Evolutionary conservation across 179 eudicot species (phyloP).

Genomic region (Spergularia azorica): DNA sequence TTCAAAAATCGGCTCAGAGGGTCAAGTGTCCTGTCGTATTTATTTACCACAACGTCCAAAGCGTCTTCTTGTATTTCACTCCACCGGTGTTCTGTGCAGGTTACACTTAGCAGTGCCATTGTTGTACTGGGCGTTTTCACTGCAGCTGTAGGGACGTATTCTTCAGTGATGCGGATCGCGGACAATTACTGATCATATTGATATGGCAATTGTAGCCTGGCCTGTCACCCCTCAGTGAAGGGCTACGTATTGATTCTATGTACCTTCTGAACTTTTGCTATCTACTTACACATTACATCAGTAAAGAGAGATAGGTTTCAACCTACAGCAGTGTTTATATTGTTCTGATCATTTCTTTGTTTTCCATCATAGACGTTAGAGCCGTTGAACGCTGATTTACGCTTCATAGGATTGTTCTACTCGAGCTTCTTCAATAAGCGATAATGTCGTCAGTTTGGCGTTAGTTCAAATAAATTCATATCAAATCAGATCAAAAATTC

Average conservation of each 20-base stretch:
- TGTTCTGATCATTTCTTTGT: too few species aligned
- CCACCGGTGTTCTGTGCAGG: slow-evolving; percentile 31
- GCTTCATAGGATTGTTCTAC: too few species aligned
- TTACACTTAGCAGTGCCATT: slow-evolving; percentile 42
- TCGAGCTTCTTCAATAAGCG: too few species aligned
- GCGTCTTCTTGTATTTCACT: not conserved
- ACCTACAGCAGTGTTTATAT: too few species aligned
- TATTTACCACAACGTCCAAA: too few species aligned
- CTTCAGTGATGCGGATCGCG: slow-evolving; percentile 42
- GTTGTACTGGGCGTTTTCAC: slow-evolving; percentile 50
- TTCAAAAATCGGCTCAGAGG: not conserved
- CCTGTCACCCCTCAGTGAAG: not conserved
- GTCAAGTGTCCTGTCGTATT: not conserved
- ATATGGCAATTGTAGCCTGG: not conserved
- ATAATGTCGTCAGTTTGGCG: too few species aligned
- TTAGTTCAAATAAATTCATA: too few species aligned
- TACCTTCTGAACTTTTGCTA: not conserved
- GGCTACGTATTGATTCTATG: not conserved
- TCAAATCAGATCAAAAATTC: not conserved
- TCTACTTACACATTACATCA: too few species aligned
- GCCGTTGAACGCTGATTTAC: too few species aligned
- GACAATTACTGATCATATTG: slow-evolving; percentile 30
- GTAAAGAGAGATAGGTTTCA: too few species aligned
- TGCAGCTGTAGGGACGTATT: slow-evolving; percentile 67
- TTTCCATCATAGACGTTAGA: too few species aligned